Percentiles rank a stretch among this genome's conserved stretches.
Evolutionary conservation across 2,329 filamentous ascomycete species (phyloP).

Genomic region (Fusarium solani-melongenae): DNA sequence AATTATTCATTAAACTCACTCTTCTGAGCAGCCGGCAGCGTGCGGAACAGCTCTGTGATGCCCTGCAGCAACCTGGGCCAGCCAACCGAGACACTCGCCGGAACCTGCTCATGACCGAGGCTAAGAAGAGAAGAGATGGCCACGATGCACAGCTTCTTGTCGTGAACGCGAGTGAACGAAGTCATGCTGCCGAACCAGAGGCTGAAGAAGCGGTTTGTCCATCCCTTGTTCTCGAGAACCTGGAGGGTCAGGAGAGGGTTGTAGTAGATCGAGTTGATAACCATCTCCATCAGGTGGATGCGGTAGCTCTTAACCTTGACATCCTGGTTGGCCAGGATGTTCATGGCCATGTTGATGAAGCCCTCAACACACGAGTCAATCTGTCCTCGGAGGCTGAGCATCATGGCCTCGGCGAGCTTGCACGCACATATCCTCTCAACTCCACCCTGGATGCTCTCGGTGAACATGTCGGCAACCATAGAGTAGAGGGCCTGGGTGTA

Average conservation of each 20-base stretch:
- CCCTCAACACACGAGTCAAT: slow-evolving; percentile 89
- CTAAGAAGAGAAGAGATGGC: slow-evolving; percentile 89
- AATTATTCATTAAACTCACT: slow-evolving; percentile 64
- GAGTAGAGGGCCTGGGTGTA: slow-evolving; percentile 90
- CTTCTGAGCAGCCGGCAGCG: slow-evolving; percentile 86
- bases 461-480: slow-evolving; percentile 96
- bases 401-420: slow-evolving; percentile 96
- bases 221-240: slow-evolving; percentile 88
- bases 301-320: slow-evolving; percentile 92
- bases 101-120: slow-evolving; percentile 83
- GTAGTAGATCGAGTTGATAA: slow-evolving; percentile 98
- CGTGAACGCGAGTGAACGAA: slow-evolving; percentile 91
- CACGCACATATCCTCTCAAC: slow-evolving; percentile 97
- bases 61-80: slow-evolving; percentile 93
- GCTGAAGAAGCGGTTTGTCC: slow-evolving; percentile 99
- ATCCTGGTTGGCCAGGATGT: slow-evolving; percentile 78
- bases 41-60: slow-evolving; percentile 91
- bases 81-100: slow-evolving; percentile 90
- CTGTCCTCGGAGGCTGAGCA: slow-evolving; percentile 90
- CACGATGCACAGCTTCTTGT: slow-evolving; percentile 98
- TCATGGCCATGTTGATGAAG: slow-evolving; percentile 92
- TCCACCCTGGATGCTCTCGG: slow-evolving; percentile 89
- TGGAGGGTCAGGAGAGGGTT: slow-evolving; percentile 87
- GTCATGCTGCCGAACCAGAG: slow-evolving; percentile 98
- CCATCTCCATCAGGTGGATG: slow-evolving; percentile 98